Evolutionary conservation across 176 grass and related monocot species (phyloP), one percentile per base, ranked within the genome.

Genomic region (Coix lacrymajobi): DNA sequence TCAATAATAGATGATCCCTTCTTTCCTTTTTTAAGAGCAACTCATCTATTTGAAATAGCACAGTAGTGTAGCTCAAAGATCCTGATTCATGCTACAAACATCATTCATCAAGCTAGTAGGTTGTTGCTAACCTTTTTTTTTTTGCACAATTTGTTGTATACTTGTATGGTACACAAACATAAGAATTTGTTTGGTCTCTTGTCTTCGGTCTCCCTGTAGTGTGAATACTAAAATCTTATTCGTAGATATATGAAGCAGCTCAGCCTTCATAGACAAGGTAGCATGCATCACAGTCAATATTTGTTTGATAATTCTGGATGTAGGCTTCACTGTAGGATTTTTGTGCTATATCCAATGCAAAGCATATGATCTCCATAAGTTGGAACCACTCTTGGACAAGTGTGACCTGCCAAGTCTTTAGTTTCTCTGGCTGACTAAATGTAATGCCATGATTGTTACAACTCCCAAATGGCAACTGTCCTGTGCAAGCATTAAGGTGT

Each of bases 401-500:
- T 62, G 58, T 62, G 58, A 66, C 43, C 54, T 80, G 45, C 16
- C 79, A n/a, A 52, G 64, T 44, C 13, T 28, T 13, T 34, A 81
- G 10, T 28, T 79, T 88, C 1, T 66, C 20, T 67, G 6, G 69
- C 37, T 31, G 20, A 11, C 52, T 1, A 56, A 67, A 15, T 76
- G 45, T 22, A 16, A 26, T 75, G 26, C 13, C 13, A 58, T 57
- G 11, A 75, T 68, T 6, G 15, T 54, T 64, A 1, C n/a, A 57
- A 41, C 25, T 69, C 32, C 24, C 16, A 14, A 79, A 60, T 63
- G 1, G 16, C 4, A 46, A 33, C 17, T 31, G 10, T 51, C 31
- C 16, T 79, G 26, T 79, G 41, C 16, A 48, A 73, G 26, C 11
- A 84, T 88, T 51, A 46, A 58, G 66, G 68, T 31, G 61, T 69